Conservation (phyloP, 805 yeast species). For the Lachancea quebecensis region DNA sequence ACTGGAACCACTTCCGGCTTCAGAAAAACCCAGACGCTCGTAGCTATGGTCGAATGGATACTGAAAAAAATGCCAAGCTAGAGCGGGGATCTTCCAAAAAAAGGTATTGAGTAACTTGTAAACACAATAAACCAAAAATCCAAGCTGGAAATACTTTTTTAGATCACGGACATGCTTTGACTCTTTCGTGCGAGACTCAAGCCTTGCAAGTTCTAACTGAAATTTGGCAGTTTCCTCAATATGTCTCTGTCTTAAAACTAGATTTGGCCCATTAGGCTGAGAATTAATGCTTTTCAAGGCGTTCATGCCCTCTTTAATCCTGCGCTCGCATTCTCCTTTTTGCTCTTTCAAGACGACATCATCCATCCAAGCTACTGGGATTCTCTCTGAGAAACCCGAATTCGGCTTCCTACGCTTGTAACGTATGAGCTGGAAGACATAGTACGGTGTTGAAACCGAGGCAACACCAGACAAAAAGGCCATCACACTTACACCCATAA, state of each 20-base stretch:
- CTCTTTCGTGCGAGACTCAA: slow-evolving; percentile 15
- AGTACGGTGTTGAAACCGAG: slow-evolving; percentile 28
- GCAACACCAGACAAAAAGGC: slow-evolving; percentile 31
- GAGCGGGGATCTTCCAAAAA: slow-evolving; percentile 22
- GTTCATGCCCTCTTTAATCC: slow-evolving; percentile 16
- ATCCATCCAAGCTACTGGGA: slow-evolving; percentile 22
- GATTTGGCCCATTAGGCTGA: slow-evolving; percentile 11
- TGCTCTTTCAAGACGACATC: slow-evolving; percentile 15
- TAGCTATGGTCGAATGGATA: slow-evolving; percentile 18
- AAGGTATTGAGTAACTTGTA: slow-evolving; percentile 33
- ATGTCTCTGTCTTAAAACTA: slow-evolving; percentile 13
- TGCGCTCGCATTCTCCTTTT: slow-evolving; percentile 15
- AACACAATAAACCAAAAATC: slow-evolving; percentile 32
- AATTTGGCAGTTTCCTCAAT: slow-evolving; percentile 24
- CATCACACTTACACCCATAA: slow-evolving; percentile 29
- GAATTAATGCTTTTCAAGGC: slow-evolving; percentile 13
- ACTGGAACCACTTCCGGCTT: slow-evolving; percentile 11
- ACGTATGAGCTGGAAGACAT: slow-evolving; percentile 14
- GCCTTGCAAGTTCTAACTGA: slow-evolving; percentile 22
- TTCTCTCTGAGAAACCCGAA: slow-evolving; percentile 4
- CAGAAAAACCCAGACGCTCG: slow-evolving; percentile 14
- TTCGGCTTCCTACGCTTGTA: slow-evolving; percentile 1
- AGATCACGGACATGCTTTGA: slow-evolving; percentile 11
- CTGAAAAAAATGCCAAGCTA: slow-evolving; percentile 13
- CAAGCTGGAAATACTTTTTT: slow-evolving; percentile 18